phyloP scores from a whole-genome alignment of 2,329 filamentous ascomycete species.

The Phialocephala subalpina region DNA sequence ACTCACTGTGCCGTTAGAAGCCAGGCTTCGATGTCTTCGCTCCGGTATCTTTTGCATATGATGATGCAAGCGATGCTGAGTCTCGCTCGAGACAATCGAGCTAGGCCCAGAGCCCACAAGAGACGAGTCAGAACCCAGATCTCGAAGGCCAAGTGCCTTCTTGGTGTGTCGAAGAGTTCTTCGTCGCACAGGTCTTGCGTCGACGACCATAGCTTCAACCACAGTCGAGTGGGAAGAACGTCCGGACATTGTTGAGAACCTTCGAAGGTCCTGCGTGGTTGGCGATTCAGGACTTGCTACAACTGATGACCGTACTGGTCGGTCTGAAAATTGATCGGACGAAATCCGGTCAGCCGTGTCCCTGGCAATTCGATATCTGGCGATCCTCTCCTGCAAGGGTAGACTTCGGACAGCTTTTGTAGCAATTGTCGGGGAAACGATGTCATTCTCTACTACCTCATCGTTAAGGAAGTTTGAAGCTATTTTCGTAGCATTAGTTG shows the following conservation, averaged over 20 bases:
- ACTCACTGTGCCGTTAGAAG: constrained; percentile 56
- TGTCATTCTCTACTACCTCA: constrained; percentile 57
- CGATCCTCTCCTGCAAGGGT: constrained; percentile 40
- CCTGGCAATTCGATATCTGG: constrained; percentile 35
- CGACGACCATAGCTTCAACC: constrained; percentile 66
- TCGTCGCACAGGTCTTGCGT: constrained; percentile 54
- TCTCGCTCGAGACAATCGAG: constrained; percentile 45
- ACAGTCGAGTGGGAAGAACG: constrained; percentile 63
- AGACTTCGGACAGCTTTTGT: constrained; percentile 49
- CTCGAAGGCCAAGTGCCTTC: constrained; percentile 60
- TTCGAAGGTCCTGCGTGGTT: constrained; percentile 49
- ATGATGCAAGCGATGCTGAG: constrained; percentile 37
- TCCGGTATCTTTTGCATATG: constrained; percentile 36
- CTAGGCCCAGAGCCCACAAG: constrained; percentile 50
- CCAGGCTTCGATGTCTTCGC: constrained; percentile 48
- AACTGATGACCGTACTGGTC: constrained; percentile 28
- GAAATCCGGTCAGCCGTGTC: constrained; percentile 32
- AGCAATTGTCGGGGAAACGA: constrained; percentile 60
- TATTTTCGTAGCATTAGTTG: constrained; percentile 59
- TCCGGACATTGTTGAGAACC: constrained; percentile 62
- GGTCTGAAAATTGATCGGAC: constrained; percentile 31
- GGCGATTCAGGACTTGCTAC: constrained; percentile 36
- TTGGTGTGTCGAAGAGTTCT: constrained; percentile 68
- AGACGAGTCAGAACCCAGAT: constrained; percentile 49
- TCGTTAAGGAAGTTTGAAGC: constrained; percentile 42